Conservation (phyloP, 2,329 filamentous ascomycete genomes). For the Fusarium sp. region DNA sequence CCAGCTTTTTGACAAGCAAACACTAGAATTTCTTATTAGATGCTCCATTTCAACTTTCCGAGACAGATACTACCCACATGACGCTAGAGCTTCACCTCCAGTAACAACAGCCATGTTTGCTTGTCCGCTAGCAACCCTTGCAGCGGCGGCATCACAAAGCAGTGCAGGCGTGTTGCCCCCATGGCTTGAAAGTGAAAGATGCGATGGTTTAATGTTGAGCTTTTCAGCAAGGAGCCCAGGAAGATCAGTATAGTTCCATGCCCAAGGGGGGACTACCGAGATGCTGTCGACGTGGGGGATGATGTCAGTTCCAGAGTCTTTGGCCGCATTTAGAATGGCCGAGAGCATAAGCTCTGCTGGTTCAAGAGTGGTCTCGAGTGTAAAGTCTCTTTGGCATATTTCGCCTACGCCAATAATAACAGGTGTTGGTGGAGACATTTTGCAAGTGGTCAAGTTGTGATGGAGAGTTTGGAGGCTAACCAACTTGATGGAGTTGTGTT, state of each 20-base stretch:
- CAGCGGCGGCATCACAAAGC: conserved; percentile 71
- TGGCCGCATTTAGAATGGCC: conserved; percentile 63
- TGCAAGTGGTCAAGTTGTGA: no score
- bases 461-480: no score
- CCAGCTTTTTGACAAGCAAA: conserved; percentile 50
- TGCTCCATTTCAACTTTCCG: rapidly evolving
- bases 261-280: conserved; percentile 71
- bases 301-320: conserved; percentile 54
- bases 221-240: conserved; percentile 63
- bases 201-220: conserved; percentile 59
- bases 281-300: conserved; percentile 62
- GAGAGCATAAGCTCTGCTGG: conserved; percentile 68
- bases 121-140: conserved; percentile 64
- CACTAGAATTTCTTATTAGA: conserved; percentile 37
- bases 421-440: conserved; percentile 48
- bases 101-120: conserved; percentile 68
- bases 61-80: conserved; percentile 50
- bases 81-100: conserved; percentile 73
- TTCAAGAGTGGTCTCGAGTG: conserved; percentile 62
- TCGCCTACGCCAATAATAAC: conserved; percentile 73
- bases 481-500: no score
- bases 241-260: conserved; percentile 71
- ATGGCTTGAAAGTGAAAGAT: conserved; percentile 65
- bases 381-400: conserved; percentile 66
- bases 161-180: conserved; percentile 72